phyloP scores from a whole-genome alignment of 2,329 filamentous ascomycete species.

The Aspergillus ochraceus region DNA sequence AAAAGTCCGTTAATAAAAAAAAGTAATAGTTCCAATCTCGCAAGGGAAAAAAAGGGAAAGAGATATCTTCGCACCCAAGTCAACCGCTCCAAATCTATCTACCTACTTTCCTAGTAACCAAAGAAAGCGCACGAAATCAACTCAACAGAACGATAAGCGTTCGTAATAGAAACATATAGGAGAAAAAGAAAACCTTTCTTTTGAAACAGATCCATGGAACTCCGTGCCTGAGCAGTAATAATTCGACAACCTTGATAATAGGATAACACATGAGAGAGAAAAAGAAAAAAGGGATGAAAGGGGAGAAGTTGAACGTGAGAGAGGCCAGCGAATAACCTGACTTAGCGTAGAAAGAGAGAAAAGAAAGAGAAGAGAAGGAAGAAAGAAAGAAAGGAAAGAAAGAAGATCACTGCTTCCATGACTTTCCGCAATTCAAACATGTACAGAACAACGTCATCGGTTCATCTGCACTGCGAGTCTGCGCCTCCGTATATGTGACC shows the following conservation, averaged over 20 bases:
- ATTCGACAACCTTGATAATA: constrained; percentile 8
- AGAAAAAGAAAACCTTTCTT: not conserved
- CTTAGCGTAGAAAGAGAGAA: not conserved
- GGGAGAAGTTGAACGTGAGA: not conserved
- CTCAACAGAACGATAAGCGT: not conserved
- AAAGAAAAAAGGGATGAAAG: constrained; percentile 3
- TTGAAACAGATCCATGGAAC: not conserved
- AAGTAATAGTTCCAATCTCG: too few relatives aligned
- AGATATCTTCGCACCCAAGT: not conserved
- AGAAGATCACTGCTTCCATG: constrained; percentile 42
- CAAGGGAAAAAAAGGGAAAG: not conserved
- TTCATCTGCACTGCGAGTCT: constrained; percentile 94
- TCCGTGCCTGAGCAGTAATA: constrained; percentile 1
- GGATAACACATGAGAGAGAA: constrained; percentile 13
- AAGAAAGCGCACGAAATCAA: not conserved
- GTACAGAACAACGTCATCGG: constrained; percentile 60
- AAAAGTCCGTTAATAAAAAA: too few relatives aligned
- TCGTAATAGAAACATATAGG: not conserved
- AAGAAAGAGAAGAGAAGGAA: constrained; percentile 11
- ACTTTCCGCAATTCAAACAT: constrained; percentile 50
- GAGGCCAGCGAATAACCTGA: not conserved
- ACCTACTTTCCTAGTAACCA: not conserved
- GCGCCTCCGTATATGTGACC: constrained; percentile 93
- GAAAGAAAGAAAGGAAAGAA: constrained; percentile 8
- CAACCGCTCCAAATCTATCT: not conserved